A percentile compares a stretch with the other conserved stretches of the same genome.
Conservation (phyloP, 2,329 filamentous ascomycete species). For the Cladosporium sp. region DNA sequence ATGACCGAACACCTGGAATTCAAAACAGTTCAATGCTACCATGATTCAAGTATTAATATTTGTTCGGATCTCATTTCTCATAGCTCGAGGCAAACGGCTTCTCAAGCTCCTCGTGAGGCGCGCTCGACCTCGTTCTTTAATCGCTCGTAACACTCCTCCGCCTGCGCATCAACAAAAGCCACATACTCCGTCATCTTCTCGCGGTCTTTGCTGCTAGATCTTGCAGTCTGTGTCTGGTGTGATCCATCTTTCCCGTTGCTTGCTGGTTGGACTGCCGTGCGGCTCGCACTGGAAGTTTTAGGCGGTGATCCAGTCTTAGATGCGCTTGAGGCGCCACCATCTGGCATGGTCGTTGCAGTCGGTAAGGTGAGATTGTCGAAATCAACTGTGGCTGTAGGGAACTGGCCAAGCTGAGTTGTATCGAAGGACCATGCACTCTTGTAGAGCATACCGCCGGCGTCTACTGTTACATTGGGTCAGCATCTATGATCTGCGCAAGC, state of each 20-base stretch:
- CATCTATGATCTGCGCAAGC: not conserved
- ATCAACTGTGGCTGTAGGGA: not conserved
- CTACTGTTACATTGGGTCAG: not conserved
- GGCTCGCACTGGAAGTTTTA: not conserved
- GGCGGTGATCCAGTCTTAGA: not conserved
- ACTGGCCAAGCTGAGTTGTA: not conserved
- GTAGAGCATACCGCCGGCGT: not conserved
- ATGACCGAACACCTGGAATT: not conserved
- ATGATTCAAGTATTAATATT: not conserved
- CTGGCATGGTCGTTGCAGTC: not conserved
- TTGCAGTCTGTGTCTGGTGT: not conserved
- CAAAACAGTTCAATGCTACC: not conserved
- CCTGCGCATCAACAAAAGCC: conserved; percentile 7
- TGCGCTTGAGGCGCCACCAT: not conserved
- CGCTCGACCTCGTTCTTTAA: conserved; percentile 4
- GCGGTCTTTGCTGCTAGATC: not conserved
- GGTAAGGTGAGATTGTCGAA: not conserved
- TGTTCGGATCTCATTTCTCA: not conserved
- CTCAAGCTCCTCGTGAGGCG: not conserved
- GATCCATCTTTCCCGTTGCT: not conserved
- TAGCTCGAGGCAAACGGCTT: not conserved
- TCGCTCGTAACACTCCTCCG: not conserved
- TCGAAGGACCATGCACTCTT: not conserved
- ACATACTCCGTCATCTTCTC: conserved; percentile 7
- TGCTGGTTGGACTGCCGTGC: not conserved